These are phyloP conservation scores for Roridomyces roridus DNA, from an alignment of 768 basidiomycete genomes.

Conservation along the genomic window DNA sequence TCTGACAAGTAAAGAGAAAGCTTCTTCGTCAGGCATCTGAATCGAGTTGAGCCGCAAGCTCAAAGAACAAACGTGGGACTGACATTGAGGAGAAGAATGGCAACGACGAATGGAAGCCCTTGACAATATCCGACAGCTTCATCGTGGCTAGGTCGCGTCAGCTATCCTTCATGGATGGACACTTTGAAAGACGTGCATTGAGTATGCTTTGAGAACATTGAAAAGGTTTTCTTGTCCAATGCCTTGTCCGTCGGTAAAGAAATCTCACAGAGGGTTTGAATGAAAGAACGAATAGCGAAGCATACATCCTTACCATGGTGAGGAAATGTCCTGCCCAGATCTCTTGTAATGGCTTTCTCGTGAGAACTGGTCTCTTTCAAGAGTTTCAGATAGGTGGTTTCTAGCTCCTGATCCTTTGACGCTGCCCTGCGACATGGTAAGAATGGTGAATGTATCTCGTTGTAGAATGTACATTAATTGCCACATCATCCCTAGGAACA, in stretches of 20 bases:
- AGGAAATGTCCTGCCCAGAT: slow-evolving; percentile 96
- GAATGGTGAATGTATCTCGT: not conserved
- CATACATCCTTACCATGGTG: slow-evolving; percentile 56
- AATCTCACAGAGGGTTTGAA: slow-evolving; percentile 46
- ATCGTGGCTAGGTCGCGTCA: slow-evolving; percentile 46
- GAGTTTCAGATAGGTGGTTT: slow-evolving; percentile 79
- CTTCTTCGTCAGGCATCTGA: slow-evolving; percentile 99
- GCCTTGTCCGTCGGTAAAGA: slow-evolving; percentile 93
- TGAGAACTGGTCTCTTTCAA: slow-evolving; percentile 86
- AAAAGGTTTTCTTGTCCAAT: slow-evolving; percentile 97
- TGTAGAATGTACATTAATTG: slow-evolving; percentile 76
- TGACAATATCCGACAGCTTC: slow-evolving; percentile 98
- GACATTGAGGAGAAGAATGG: slow-evolving; percentile 91
- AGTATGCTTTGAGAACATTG: slow-evolving; percentile 98
- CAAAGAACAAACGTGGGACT: slow-evolving; percentile 26
- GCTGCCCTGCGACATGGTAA: slow-evolving; percentile 69
- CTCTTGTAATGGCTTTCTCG: slow-evolving; percentile 93
- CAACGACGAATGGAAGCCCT: slow-evolving; percentile 95
- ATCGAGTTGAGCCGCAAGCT: not conserved
- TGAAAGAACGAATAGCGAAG: too few relatives aligned
- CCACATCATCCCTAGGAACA: slow-evolving; percentile 75
- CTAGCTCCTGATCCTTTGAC: slow-evolving; percentile 89
- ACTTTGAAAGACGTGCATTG: slow-evolving; percentile 61
- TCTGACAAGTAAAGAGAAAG: slow-evolving; percentile 92
- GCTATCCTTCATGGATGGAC: slow-evolving; percentile 7